Evolutionary conservation across 306 rosid species (phyloP), one percentile per base, ranked within the genome.

Genomic region (Cucumis melo): DNA sequence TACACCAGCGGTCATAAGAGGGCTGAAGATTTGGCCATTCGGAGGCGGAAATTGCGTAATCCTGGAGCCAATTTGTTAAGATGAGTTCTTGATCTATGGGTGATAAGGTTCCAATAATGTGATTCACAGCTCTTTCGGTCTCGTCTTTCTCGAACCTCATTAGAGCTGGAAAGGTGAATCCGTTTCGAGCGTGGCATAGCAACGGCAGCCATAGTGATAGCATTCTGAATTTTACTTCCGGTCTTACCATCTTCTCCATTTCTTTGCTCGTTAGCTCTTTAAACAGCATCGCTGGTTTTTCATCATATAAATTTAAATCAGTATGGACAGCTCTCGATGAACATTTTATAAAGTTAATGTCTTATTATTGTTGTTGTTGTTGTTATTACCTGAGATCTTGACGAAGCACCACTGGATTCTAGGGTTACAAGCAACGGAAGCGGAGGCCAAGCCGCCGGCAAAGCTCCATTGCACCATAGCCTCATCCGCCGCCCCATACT

Each of bases 21-120:
- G 13, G 27, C 72, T 81, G 87, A 23, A 84, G 85, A 73, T 84
- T 84, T 5, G 87, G 87, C 87, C 83, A 84, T 55, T 84, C 82
- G 0, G 85, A 81, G 12, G 74, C 64, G 3, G 87, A 82, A 1
- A 81, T 65, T 17, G 87, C 42, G 44, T 78, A 84, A 46, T 84
- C 83, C 36, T 79, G 78, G 7, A 75, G 56, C 78, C 78, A 75
- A 12, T 75, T 55, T 4, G 55, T 57, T 12, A 75, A 23, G 16
- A 75, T 12, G 7, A 55, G 39, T 39, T 75, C 78, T 46, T 75
- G 78, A 8, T 57, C 67, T 5, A 38, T 36, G 2, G 68, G 34
- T 10, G 78, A 48, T 12, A 57, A 21, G 39, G 54, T 75, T 6
- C 68, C 78, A 20, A 75, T 39, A 15, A 38, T 32, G 2, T 57